Evolutionary conservation across 768 basidiomycete genomes (phyloP).

Genomic region (Collybia mongolica): DNA sequence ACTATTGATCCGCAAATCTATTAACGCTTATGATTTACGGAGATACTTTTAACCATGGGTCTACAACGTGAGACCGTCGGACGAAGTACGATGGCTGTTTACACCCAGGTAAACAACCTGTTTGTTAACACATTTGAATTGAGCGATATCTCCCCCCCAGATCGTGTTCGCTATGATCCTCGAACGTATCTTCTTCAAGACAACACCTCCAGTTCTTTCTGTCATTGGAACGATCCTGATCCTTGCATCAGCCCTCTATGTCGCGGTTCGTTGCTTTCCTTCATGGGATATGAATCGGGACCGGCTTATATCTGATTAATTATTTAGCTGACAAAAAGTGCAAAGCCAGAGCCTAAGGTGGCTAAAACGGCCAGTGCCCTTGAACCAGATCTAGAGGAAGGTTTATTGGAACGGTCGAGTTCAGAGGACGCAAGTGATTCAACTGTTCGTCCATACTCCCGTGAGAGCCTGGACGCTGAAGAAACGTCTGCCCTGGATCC

Average conservation of each 20-base stretch:
- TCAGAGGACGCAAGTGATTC: background rate
- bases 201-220: constrained; percentile 56
- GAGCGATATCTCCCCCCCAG: constrained; percentile 22
- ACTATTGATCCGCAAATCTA: background rate
- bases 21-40: background rate
- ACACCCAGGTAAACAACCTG: constrained; percentile 1
- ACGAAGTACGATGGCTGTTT: constrained; percentile 9
- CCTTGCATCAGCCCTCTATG: constrained; percentile 58
- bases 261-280: constrained; percentile 47
- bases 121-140: background rate
- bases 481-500: no score
- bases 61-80: constrained; percentile 6
- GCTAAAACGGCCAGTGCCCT: background rate
- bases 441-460: no score
- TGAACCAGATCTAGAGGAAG: background rate
- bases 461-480: no score
- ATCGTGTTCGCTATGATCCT: constrained; percentile 68
- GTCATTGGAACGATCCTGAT: constrained; percentile 66
- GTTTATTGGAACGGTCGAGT: background rate
- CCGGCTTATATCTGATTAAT: background rate
- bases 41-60: constrained; percentile 33
- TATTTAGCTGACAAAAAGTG: background rate
- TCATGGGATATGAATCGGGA: background rate
- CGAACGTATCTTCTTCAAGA: constrained; percentile 65
- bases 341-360: background rate